Conservation (phyloP, 2,329 filamentous ascomycete genomes). For the Alternaria arborescens region DNA sequence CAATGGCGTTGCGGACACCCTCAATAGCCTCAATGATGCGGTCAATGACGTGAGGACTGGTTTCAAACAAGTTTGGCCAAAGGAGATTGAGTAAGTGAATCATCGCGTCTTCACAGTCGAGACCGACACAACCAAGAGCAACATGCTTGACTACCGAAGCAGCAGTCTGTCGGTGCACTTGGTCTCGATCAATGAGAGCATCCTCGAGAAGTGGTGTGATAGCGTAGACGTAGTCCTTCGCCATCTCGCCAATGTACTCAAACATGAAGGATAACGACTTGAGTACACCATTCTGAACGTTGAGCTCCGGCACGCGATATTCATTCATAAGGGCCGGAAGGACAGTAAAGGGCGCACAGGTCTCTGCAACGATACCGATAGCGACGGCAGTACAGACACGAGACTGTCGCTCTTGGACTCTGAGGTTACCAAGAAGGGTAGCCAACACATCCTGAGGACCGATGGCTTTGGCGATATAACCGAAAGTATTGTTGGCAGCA, state of each 20-base stretch:
- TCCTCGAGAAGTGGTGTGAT: conserved; percentile 96
- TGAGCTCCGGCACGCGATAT: conserved; percentile 96
- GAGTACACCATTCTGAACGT: conserved; percentile 97
- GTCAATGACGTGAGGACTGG: conserved; percentile 97
- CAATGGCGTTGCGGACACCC: conserved; percentile 91
- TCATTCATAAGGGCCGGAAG: conserved; percentile 99
- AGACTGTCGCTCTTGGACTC: conserved; percentile 96
- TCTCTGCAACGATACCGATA: conserved; percentile 98
- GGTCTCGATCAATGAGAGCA: conserved; percentile 95
- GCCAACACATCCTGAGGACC: conserved; percentile 96
- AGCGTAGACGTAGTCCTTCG: conserved; percentile 98
- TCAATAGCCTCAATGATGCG: conserved; percentile 97
- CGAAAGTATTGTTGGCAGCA: conserved; percentile 99
- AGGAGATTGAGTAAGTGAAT: conserved; percentile 95
- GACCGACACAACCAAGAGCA: conserved; percentile 93
- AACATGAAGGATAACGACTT: conserved; percentile 97
- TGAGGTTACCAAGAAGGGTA: conserved; percentile 93
- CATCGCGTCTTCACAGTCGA: conserved; percentile 99
- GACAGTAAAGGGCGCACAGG: conserved; percentile 96
- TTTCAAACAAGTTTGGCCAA: conserved; percentile 97
- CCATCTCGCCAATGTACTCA: conserved; percentile 99
- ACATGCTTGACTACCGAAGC: conserved; percentile 98
- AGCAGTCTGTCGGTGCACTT: conserved; percentile 96
- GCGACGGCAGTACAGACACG: conserved; percentile 98
- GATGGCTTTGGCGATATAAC: conserved; percentile 99